Evolutionary conservation across 1,284 basidiomycete species (phyloP), one percentile per base, ranked within the genome.

Genomic region (Irpex rosettiformis): DNA sequence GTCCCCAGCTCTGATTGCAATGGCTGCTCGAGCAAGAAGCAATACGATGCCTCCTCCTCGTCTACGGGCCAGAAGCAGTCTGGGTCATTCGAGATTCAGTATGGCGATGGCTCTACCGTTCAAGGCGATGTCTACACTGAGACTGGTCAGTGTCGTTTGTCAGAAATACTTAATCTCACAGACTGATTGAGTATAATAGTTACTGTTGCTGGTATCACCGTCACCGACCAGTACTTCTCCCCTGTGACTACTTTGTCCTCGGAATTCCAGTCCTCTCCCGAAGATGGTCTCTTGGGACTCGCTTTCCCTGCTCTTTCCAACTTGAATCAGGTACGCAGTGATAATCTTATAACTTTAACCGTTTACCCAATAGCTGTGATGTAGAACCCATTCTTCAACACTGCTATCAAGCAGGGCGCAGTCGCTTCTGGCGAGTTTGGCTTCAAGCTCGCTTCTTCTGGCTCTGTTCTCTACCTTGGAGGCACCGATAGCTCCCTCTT

Each of bases 61-160:
- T 74, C 73, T 0, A 74, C 77, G 1, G 67, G 76, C 6, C 53
- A 61, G n/a, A 64, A 73, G 57, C 28, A 73, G 55, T 43, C 57
- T 1, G 65, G 68, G 22, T 64, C 62, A 0, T 86, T 86, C 71
- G 57, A 48, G 4, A 77, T 85, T 58, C 18, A 65, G 2, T 89
- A 82, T 66, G 84, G 79, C 10, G 83, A 85, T 65, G 81, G 81
- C 16, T 81, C 80, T 10, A 74, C 73, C 18, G 81, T 81, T 6
- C 66, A 67, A 8, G 85, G 85, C 40, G 69, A 72, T 28, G 73
- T 81, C 43, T 86, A 79, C 69, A 71, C 70, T 2, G 86, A 89
- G 64, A 76, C 69, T 3, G 77, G 74, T 74, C 58, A 45, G 61
- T 54, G 6, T n/a, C n/a, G 4, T 21, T 16, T 27, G 5, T 6